Conservation (phyloP, 2,329 filamentous ascomycete species). For the Hymenoscyphus linearis region DNA sequence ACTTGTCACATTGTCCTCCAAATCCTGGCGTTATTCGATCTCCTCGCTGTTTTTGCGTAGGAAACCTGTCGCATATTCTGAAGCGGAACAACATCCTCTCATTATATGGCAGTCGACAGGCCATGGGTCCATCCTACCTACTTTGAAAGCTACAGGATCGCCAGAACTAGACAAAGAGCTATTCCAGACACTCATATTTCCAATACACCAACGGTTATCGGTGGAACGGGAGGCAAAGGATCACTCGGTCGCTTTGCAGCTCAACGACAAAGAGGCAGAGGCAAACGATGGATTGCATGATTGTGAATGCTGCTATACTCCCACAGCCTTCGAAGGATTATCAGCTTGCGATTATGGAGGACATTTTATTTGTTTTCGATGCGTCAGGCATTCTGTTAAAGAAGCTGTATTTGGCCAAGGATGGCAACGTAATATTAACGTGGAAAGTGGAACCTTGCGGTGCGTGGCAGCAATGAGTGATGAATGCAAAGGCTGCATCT, state of each 20-base stretch:
- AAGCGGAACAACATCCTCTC: conserved; percentile 57
- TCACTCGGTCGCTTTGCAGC: conserved; percentile 43
- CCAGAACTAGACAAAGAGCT: conserved; percentile 59
- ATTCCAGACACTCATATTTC: conserved; percentile 50
- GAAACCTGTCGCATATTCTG: conserved; percentile 47
- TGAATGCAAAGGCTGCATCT: conserved; percentile 71
- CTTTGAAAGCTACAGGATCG: conserved; percentile 60
- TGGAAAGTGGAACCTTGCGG: conserved; percentile 65
- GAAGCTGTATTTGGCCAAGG: conserved; percentile 92
- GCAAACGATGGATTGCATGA: conserved; percentile 54
- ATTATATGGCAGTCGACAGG: conserved; percentile 56
- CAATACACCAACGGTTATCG: conserved; percentile 43
- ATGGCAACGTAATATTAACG: conserved; percentile 76
- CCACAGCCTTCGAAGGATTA: conserved; percentile 67
- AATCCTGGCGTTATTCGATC: conserved; percentile 73
- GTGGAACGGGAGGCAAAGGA: conserved; percentile 46
- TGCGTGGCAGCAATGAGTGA: conserved; percentile 72
- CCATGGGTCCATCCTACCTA: conserved; percentile 51
- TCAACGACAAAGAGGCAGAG: conserved; percentile 57
- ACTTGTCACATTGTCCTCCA: conserved; percentile 62
- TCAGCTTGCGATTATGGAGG: conserved; percentile 63
- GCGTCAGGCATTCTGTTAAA: conserved; percentile 73
- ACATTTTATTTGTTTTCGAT: conserved; percentile 75
- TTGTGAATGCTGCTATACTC: conserved; percentile 73
- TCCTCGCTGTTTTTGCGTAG: conserved; percentile 65